These are phyloP conservation scores for Dissophora globulifera DNA, from an alignment of 192 early-diverging fungal genomes.

Conservation along the genomic window DNA sequence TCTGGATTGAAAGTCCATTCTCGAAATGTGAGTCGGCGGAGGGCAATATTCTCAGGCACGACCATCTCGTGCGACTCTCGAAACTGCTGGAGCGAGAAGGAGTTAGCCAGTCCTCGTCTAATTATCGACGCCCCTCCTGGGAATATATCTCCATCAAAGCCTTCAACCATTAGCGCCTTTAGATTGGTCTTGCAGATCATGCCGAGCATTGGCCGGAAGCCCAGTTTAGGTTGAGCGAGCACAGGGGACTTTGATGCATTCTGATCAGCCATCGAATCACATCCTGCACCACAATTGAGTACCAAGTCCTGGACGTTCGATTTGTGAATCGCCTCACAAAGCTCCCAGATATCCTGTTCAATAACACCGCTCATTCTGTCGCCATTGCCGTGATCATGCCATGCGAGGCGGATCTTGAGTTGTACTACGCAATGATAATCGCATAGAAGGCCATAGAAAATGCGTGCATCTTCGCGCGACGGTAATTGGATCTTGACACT, in stretches of 20 bases:
- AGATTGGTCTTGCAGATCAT: conserved; percentile 27
- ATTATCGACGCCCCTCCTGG: background rate
- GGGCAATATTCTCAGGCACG: conserved; percentile 12
- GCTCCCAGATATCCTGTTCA: conserved; percentile 32
- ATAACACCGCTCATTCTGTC: conserved; percentile 1
- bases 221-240: no score
- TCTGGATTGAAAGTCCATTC: conserved; percentile 11
- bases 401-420: conserved; percentile 19
- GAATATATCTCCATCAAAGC: conserved; percentile 16
- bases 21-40: conserved; percentile 3
- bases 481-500: conserved; percentile 10
- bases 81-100: conserved; percentile 12
- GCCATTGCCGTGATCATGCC: conserved; percentile 1
- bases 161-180: conserved; percentile 23
- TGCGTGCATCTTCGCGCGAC: conserved; percentile 6
- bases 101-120: no score
- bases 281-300: conserved; percentile 20
- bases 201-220: conserved; percentile 24
- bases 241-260: no score
- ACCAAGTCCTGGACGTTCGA: conserved; percentile 15
- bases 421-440: conserved; percentile 14
- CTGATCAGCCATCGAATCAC: no score
- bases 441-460: conserved; percentile 19
- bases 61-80: background rate
- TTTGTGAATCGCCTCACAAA: conserved; percentile 15